Base-by-base conservation (phyloP, 2,329 filamentous ascomycete genomes). In the Fusarium chuoi region DNA sequence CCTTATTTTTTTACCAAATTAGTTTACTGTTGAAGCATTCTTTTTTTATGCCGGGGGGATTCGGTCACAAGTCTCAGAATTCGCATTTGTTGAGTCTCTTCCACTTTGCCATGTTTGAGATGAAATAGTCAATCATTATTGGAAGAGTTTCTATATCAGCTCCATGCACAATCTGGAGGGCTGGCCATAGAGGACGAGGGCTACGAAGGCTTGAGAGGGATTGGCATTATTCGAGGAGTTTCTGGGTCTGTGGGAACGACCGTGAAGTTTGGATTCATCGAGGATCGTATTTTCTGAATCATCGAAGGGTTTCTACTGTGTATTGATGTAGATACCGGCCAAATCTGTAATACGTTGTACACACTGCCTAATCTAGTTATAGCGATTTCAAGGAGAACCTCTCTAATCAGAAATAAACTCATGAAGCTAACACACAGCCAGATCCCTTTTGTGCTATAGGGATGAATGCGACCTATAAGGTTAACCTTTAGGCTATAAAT, bases 291-390 rank as follows among this genome's bases (percentile, higher is more conserved):
- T 14, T 39, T 22, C 39, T 22, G 13, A n/a, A 14, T 7, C 22
- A 2, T 6, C 14, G 15, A 3, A 6, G 7, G 22, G 14, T 11
- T 42, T 17, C 1, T 42, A 15, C 14, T 7, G 1, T 5, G 4
- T 12, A 44, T 18, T 5, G 0, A 44, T 24, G 17, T 18, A 44
- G 15, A 18, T 18, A 44, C 14, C 6, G 17, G 42, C 15, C 10
- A 18, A 45, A 26, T 8, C 4, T 13, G 11, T 6, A 13, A 8
- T 5, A 26, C 1, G 0, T 18, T 18, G 7, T 18, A 18, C n/a
- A 4, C 9, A 9, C 15, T 18, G 13, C 24, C 15, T 5, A 13
- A 18, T 18, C 6, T 3, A 8, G 7, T 20, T 45, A 7, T 45
- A 5, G 17, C 12, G 7, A 7, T 26, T 11, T 18, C 3, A 8